These are phyloP conservation scores for Irpex sp. DNA, from an alignment of 1,284 basidiomycete species.

Conservation along the genomic window DNA sequence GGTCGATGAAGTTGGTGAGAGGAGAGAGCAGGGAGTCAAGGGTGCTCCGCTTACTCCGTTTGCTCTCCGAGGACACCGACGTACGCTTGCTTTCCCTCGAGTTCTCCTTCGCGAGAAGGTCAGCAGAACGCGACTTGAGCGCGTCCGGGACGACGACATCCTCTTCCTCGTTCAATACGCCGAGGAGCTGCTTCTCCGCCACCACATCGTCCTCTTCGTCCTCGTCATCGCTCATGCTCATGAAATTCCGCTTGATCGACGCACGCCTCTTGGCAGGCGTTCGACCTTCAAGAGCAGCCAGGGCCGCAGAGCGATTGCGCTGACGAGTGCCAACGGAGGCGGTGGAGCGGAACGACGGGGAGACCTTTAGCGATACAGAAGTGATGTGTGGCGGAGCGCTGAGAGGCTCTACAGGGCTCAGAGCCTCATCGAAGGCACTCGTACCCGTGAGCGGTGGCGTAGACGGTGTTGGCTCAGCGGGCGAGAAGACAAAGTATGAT, in stretches of 20 bases:
- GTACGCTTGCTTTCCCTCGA: neutral
- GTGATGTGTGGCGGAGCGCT: constrained; percentile 1
- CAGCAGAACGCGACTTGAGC: neutral
- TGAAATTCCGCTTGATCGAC: constrained; percentile 43
- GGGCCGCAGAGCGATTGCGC: constrained; percentile 44
- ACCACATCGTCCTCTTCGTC: constrained; percentile 25
- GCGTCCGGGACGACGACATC: constrained; percentile 27
- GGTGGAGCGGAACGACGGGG: constrained; percentile 25
- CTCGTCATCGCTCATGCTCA: constrained; percentile 64
- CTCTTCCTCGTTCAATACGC: constrained; percentile 28
- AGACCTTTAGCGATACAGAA: constrained; percentile 12
- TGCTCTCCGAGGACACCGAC: constrained; percentile 1
- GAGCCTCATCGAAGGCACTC: constrained; percentile 27
- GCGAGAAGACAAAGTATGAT: constrained; percentile 23
- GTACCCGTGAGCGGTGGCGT: constrained; percentile 4
- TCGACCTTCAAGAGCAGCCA: constrained; percentile 62
- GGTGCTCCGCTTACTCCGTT: constrained; percentile 32
- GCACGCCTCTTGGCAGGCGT: constrained; percentile 12
- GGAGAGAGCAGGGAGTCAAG: constrained; percentile 41
- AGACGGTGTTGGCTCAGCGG: constrained; percentile 8
- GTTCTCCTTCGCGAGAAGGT: neutral
- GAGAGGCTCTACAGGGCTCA: neutral
- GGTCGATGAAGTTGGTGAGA: constrained; percentile 60
- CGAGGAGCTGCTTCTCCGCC: constrained; percentile 19
- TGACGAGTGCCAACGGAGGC: constrained; percentile 26